Evolutionary conservation across 148 eudicot genomes (phyloP).

Genomic region (Polygonum aviculare): DNA sequence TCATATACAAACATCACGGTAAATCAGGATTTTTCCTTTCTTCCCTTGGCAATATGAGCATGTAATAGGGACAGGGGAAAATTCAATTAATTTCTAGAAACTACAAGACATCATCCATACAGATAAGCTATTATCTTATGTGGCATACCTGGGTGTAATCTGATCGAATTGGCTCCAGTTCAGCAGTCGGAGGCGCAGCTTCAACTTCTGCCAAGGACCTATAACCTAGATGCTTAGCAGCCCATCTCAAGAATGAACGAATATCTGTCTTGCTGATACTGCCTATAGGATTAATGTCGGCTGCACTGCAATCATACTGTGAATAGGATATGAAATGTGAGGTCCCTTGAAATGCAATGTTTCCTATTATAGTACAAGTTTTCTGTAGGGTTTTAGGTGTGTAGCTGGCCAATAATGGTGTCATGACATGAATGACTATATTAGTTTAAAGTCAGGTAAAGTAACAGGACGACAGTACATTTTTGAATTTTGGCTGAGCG

Average conservation of each 20-base stretch:
- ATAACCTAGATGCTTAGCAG: conserved; percentile 72
- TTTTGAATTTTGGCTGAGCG: neutral
- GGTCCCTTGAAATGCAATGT: neutral
- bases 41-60: neutral
- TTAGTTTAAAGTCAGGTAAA: neutral
- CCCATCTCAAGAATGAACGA: conserved; percentile 78
- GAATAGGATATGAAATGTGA: neutral
- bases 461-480: neutral
- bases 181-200: conserved; percentile 98
- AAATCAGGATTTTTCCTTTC: neutral
- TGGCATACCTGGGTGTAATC: conserved; percentile 74
- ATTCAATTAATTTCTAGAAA: neutral
- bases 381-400: neutral
- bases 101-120: neutral
- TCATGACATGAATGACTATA: neutral
- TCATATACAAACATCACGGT: neutral
- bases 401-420: neutral
- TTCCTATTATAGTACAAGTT: neutral
- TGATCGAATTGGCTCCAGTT: conserved; percentile 90
- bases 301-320: conserved; percentile 98
- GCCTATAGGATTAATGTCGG: conserved; percentile 97
- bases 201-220: conserved; percentile 79
- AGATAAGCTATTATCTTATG: neutral
- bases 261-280: conserved; percentile 94
- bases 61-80: neutral